These are phyloP conservation scores for Penicillium rolfsii DNA, from an alignment of 2,329 filamentous ascomycete genomes.

Conservation along the genomic window DNA sequence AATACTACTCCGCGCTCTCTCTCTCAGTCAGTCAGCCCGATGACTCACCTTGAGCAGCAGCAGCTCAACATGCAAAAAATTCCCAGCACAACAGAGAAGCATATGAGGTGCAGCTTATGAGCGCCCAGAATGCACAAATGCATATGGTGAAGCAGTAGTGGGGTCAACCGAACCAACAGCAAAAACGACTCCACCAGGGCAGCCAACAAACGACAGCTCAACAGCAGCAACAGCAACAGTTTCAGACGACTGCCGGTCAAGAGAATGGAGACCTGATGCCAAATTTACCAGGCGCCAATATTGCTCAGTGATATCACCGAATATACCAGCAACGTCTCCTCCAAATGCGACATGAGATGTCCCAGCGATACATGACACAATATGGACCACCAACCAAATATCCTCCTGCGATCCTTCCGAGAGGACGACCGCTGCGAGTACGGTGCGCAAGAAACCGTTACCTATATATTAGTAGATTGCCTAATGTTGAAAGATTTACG, in stretches of 20 bases:
- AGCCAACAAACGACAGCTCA: constrained; percentile 41
- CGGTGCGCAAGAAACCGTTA: too few species aligned
- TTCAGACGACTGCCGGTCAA: constrained; percentile 45
- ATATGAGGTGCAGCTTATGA: constrained; percentile 44
- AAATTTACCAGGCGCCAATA: constrained; percentile 34
- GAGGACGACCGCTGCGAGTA: too few species aligned
- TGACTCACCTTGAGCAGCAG: too few species aligned
- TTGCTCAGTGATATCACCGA: constrained; percentile 40
- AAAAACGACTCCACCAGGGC: constrained; percentile 36
- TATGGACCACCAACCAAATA: constrained; percentile 46
- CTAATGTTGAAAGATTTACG: too few species aligned
- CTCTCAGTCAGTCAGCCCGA: background rate
- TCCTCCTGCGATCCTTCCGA: constrained; percentile 35
- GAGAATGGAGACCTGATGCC: constrained; percentile 42
- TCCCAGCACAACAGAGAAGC: constrained; percentile 36
- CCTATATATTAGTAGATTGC: too few species aligned
- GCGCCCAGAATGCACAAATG: constrained; percentile 44
- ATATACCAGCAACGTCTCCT: constrained; percentile 44
- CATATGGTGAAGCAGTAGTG: constrained; percentile 42
- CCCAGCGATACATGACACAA: constrained; percentile 41
- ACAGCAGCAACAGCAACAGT: constrained; percentile 41
- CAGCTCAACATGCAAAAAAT: constrained; percentile 20
- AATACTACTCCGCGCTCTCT: background rate
- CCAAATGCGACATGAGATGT: constrained; percentile 43
- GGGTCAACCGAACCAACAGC: constrained; percentile 28